Percentiles rank a stretch among this genome's conserved stretches.
Conservation (phyloP, 441 rosid genomes). For the Brassica balearica region DNA sequence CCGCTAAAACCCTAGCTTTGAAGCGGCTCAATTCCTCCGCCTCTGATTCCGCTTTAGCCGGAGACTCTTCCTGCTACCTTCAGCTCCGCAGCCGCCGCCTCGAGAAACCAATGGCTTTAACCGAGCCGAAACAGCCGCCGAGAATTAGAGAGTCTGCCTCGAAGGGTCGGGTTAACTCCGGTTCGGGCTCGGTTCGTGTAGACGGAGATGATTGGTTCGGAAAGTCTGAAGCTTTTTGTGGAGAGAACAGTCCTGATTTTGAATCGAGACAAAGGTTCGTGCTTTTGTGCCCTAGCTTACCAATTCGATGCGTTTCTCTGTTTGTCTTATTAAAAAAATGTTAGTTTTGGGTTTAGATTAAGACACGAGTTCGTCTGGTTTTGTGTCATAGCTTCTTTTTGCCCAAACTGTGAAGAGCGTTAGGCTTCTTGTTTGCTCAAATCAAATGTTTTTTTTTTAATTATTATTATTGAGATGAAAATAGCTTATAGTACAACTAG, state of each 20-base stretch:
- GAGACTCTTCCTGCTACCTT: conserved; percentile 53
- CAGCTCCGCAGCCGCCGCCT: conserved; percentile 75
- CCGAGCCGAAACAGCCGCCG: conserved; percentile 35
- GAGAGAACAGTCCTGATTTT: conserved; percentile 51
- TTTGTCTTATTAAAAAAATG: not conserved
- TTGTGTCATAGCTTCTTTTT: not conserved
- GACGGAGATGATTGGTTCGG: conserved; percentile 31
- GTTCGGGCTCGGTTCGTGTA: conserved; percentile 26
- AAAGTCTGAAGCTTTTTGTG: conserved; percentile 46
- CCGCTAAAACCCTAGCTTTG: conserved; percentile 69
- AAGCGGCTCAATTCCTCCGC: conserved; percentile 51
- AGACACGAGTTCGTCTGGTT: not conserved
- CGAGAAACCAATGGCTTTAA: conserved; percentile 44
- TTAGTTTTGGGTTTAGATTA: not conserved
- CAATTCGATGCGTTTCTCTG: not conserved
- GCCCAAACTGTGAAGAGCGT: not conserved
- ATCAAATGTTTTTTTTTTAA: not conserved
- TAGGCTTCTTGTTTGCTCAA: conserved; percentile 25
- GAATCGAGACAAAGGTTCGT: conserved; percentile 57
- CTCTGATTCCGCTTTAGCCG: conserved; percentile 13
- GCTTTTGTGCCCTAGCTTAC: conserved; percentile 13
- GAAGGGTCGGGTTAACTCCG: conserved; percentile 34
- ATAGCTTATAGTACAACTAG: conserved; percentile 1
- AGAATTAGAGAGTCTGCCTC: conserved; percentile 40
- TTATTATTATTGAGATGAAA: conserved; percentile 2